A percentile compares a stretch with the other conserved stretches of the same genome.
phyloP scores from a whole-genome alignment of 179 eudicot genomes.

The Vitellaria paradoxa region DNA sequence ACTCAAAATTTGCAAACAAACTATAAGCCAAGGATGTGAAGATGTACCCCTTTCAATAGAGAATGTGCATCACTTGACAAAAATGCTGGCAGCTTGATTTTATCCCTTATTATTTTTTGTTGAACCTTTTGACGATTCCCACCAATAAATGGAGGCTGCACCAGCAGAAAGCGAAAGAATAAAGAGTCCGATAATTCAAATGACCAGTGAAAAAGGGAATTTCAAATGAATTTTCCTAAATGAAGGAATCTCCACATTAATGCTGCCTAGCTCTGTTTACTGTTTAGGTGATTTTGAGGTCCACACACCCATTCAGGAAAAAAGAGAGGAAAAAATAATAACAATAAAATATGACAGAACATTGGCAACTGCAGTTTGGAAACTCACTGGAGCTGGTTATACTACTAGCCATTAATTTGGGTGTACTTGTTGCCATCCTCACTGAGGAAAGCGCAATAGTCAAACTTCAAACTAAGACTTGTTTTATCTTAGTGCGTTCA shows the following conservation, averaged over 20 bases:
- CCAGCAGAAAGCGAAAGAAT: slow-evolving; percentile 10
- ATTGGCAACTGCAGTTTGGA: neutral
- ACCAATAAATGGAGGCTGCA: slow-evolving; percentile 83
- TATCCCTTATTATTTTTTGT: slow-evolving; percentile 76
- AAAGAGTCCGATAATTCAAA: neutral
- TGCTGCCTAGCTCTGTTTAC: neutral
- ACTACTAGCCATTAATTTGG: too few relatives aligned
- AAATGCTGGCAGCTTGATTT: slow-evolving; percentile 76
- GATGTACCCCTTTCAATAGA: slow-evolving; percentile 68
- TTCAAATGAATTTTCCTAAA: neutral
- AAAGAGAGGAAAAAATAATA: neutral
- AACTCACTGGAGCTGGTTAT: neutral
- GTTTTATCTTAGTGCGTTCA: too few relatives aligned
- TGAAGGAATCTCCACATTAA: neutral
- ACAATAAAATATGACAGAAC: neutral
- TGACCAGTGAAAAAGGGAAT: neutral
- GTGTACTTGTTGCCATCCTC: too few relatives aligned
- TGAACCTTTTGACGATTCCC: slow-evolving; percentile 72
- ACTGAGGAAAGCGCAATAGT: too few relatives aligned
- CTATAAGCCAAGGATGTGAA: neutral
- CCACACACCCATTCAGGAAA: neutral
- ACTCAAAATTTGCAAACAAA: neutral
- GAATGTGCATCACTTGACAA: slow-evolving; percentile 88
- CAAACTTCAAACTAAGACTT: too few relatives aligned
- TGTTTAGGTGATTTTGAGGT: neutral